Evolutionary conservation across 1,139 yeast genomes (phyloP).

Genomic region (Candida sp.): DNA sequence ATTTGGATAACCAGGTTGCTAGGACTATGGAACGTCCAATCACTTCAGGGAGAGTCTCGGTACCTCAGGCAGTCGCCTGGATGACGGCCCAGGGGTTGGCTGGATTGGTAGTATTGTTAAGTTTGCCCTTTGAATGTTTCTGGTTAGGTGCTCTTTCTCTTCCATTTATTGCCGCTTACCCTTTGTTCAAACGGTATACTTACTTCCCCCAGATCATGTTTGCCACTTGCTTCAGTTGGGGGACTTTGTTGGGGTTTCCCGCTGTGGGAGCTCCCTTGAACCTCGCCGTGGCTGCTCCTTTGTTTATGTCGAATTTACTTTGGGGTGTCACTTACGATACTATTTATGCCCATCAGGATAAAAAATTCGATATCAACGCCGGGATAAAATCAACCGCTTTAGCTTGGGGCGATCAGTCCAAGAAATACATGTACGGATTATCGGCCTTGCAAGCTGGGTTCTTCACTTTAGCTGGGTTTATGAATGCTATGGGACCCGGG

Average conservation of each 20-base stretch:
- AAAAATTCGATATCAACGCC: slow-evolving; percentile 77
- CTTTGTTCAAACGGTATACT: slow-evolving; percentile 89
- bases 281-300: slow-evolving; percentile 70
- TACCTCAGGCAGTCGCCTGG: slow-evolving; percentile 70
- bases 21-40: slow-evolving; percentile 89
- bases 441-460: slow-evolving; percentile 66
- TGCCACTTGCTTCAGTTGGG: slow-evolving; percentile 91
- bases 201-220: slow-evolving; percentile 90
- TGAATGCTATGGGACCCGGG: slow-evolving; percentile 86
- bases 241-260: slow-evolving; percentile 89
- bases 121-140: slow-evolving; percentile 81
- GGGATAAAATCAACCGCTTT: slow-evolving; percentile 95
- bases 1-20: slow-evolving; percentile 80
- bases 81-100: slow-evolving; percentile 70
- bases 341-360: slow-evolving; percentile 97
- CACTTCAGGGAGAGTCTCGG: slow-evolving; percentile 79
- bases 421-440: slow-evolving; percentile 60
- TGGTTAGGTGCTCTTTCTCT: slow-evolving; percentile 78
- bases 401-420: slow-evolving; percentile 83
- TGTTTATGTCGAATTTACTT: slow-evolving; percentile 71
- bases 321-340: slow-evolving; percentile 99
- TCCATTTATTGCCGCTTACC: slow-evolving; percentile 81
- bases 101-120: slow-evolving; percentile 72
- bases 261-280: slow-evolving; percentile 85
- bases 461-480: slow-evolving; percentile 68